Evolutionary conservation across 1,284 basidiomycete species (phyloP).

Genomic region (Lignosus rhinocerotis): DNA sequence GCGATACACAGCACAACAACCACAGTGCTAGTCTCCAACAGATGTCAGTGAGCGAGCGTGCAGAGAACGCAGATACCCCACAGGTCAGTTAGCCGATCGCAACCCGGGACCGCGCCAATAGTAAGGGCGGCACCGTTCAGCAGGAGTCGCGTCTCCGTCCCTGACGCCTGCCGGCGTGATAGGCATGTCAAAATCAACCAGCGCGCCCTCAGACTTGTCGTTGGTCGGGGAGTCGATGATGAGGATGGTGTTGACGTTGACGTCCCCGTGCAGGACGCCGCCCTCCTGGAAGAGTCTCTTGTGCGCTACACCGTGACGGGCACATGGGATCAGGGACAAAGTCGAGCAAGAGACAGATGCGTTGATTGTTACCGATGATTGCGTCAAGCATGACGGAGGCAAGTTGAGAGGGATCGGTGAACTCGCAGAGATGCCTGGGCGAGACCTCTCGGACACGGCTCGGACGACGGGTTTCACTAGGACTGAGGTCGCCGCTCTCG

Average conservation of each 20-base stretch:
- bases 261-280: constrained; percentile 8
- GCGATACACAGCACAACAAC: too few relatives aligned
- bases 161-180: not conserved
- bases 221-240: not conserved
- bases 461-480: not conserved
- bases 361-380: not conserved
- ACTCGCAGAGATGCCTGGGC: not conserved
- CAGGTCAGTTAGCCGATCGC: too few relatives aligned
- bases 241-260: constrained; percentile 12
- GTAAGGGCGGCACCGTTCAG: too few relatives aligned
- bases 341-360: not conserved
- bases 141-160: too few relatives aligned
- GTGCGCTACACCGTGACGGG: not conserved
- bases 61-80: too few relatives aligned
- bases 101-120: too few relatives aligned
- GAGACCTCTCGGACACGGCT: not conserved
- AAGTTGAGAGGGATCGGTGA: not conserved
- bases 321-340: not conserved
- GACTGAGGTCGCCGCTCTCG: too few relatives aligned
- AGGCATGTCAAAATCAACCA: not conserved
- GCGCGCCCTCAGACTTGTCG: not conserved
- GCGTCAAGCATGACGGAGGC: not conserved
- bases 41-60: too few relatives aligned
- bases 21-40: too few relatives aligned
- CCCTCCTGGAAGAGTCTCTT: not conserved